Evolutionary conservation across 2,329 filamentous ascomycete genomes (phyloP), one percentile per base, ranked within the genome.

Genomic region (Penicillium sp.): DNA sequence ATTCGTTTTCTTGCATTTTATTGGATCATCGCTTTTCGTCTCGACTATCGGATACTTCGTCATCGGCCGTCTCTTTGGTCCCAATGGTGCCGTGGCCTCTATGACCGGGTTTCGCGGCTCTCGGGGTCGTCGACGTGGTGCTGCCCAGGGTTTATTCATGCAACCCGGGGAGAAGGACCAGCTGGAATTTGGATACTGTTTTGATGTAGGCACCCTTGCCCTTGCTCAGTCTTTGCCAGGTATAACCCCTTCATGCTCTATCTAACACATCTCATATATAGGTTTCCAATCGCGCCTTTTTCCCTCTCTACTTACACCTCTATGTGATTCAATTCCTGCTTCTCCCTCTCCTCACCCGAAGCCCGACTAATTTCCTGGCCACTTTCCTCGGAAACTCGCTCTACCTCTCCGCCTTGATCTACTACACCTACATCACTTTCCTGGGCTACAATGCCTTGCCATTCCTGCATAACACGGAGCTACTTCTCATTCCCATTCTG

Each of bases 131-230:
- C 74, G 81, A 64, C 68, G 81, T 54, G 69, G 74, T 48, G 68
- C 71, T 15, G 74, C 77, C 42, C 75, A 81, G 63, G 84, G 85
- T 2, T 69, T 87, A 6, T 86, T 87, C 62, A 75, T 79, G 4
- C 80, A 83, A 47, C 78, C 80, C 0, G 75, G 74, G 8, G 74
- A 76, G 55, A 80, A 79, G 24, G 84, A 87, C 48, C 81, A 81
- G 53, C 68, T 88, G 55, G 85, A 88, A 64, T 88, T 88, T 71
- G 85, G 85, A 46, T 88, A 88, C 66, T 88, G 85, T 68, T 88
- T 87, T 71, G 85, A 88, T 73, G 85, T 84, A 61, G 66, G 78
- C 3, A 59, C 34, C 17, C n/a, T 20, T 36, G 13, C 20, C 32
- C 40, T 13, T 23, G n/a, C n/a, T n/a, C n/a, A n/a, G n/a, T n/a